Evolutionary conservation across 2,329 filamentous ascomycete species (phyloP), one percentile per base, ranked within the genome.

Genomic region (Fonsecaea monophora): DNA sequence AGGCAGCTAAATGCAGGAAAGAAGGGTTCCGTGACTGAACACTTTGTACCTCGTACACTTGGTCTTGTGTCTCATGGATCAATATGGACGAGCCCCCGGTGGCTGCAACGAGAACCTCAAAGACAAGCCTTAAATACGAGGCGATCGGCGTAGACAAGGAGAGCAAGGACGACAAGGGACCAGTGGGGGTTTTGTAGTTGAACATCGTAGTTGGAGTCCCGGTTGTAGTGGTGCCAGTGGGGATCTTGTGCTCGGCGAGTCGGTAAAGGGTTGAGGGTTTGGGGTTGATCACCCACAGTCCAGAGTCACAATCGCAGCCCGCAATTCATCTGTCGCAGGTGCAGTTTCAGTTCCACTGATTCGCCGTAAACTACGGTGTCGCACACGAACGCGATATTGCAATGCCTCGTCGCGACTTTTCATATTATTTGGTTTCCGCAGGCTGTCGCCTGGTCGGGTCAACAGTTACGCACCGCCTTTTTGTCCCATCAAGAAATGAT

Each of bases 401-500:
- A 50, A 50, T 50, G 18, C 45, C 9, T 10, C 18, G 45, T 50
- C 45, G 45, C 45, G 45, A 50, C 45, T 50, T 50, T 50, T 50
- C 45, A 50, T 30, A 13, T 42, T 38, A 10, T 50, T 50, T 50
- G 45, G 45, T 13, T 30, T 50, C 18, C 45, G 21, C 45, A 50
- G 45, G 45, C 45, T 50, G 45, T 50, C 45, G 45, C 21, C 21
- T 30, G 21, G 21, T 50, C n/a, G n/a, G 4, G 40, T 42, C 18
- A 18, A 50, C 9, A 50, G 2, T 50, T 50, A 21, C 18, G 18
- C 45, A 50, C 45, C 30, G 21, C 45, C 21, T 30, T 8, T 50
- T 25, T 50, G 4, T 25, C 18, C 45, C 45, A 12, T 50, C 45
- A 50, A 21, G 21, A 50, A 21, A 21, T 12, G 45, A n/a, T 3